These are phyloP conservation scores for Blastobotrys mokoenaii DNA, from an alignment of 805 yeast species.

Conservation along the genomic window DNA sequence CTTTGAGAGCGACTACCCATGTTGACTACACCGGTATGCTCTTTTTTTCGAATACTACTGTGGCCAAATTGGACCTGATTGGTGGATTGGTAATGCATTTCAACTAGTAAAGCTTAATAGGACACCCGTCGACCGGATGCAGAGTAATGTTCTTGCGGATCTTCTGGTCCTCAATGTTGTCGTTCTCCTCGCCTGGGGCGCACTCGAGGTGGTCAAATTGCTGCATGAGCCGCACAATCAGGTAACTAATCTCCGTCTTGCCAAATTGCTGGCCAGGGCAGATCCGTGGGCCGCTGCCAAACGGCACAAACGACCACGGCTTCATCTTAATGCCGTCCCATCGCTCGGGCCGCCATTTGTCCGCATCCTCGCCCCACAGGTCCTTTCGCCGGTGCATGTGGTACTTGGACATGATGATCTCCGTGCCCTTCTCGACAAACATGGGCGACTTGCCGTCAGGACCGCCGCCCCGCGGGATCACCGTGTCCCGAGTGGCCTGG, in stretches of 20 bases:
- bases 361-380: slow-evolving; percentile 35
- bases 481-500: slow-evolving; percentile 34
- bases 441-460: slow-evolving; percentile 29
- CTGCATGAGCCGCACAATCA: slow-evolving; percentile 33
- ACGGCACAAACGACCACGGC: slow-evolving; percentile 41
- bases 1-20: no score
- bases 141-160: no score
- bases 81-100: no score
- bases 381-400: slow-evolving; percentile 33
- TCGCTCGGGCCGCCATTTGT: slow-evolving; percentile 35
- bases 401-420: slow-evolving; percentile 30
- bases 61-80: no score
- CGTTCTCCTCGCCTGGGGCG: background rate
- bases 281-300: slow-evolving; percentile 43
- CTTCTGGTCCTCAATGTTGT: background rate
- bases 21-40: no score
- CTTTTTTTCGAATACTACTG: no score
- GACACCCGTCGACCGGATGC: no score
- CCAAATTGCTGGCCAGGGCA: slow-evolving; percentile 47
- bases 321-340: slow-evolving; percentile 30
- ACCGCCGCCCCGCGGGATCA: slow-evolving; percentile 41
- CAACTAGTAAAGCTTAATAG: no score
- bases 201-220: slow-evolving; percentile 21
- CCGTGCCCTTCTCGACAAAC: slow-evolving; percentile 32
- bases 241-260: slow-evolving; percentile 37